A percentile compares a stretch with the other conserved stretches of the same genome.
Evolutionary conservation across 192 early-diverging fungal genomes (phyloP).

Genomic region (Coemansia sp.): DNA sequence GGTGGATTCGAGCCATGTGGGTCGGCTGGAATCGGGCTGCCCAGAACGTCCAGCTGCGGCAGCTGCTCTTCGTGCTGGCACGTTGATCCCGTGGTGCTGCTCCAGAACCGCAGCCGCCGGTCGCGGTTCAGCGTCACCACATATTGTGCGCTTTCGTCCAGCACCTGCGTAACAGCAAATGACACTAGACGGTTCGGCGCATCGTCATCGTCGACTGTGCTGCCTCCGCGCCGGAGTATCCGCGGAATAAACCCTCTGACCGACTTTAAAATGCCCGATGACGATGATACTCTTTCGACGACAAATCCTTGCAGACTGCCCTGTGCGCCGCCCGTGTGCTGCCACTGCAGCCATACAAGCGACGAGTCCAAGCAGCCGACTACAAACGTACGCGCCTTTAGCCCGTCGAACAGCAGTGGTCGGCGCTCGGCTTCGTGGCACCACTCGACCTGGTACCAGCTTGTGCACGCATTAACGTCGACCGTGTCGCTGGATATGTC

Average conservation of each 20-base stretch:
- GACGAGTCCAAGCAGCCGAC: slow-evolving; percentile 35
- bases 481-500: slow-evolving; percentile 29
- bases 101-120: slow-evolving; percentile 52
- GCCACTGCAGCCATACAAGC: slow-evolving; percentile 45
- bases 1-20: slow-evolving; percentile 17
- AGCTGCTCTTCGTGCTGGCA: slow-evolving; percentile 42
- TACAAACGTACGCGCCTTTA: slow-evolving; percentile 7
- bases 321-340: slow-evolving; percentile 6
- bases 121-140: slow-evolving; percentile 50
- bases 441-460: slow-evolving; percentile 46
- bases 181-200: slow-evolving; percentile 13
- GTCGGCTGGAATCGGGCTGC: slow-evolving; percentile 26
- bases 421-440: slow-evolving; percentile 17
- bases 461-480: slow-evolving; percentile 27
- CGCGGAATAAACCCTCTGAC: slow-evolving; percentile 42
- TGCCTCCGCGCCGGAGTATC: slow-evolving; percentile 33
- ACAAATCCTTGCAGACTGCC: slow-evolving; percentile 30
- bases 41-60: slow-evolving; percentile 41
- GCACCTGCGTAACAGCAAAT: slow-evolving; percentile 31
- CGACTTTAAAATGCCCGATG: slow-evolving; percentile 32
- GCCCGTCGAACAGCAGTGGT: slow-evolving; percentile 27
- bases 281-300: slow-evolving; percentile 24
- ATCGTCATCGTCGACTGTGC: slow-evolving; percentile 5
- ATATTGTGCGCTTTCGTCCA: slow-evolving; percentile 30
- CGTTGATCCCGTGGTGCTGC: slow-evolving; percentile 17